Evolutionary conservation across 306 rosid genomes (phyloP).

Genomic region (Rosa rugosa): DNA sequence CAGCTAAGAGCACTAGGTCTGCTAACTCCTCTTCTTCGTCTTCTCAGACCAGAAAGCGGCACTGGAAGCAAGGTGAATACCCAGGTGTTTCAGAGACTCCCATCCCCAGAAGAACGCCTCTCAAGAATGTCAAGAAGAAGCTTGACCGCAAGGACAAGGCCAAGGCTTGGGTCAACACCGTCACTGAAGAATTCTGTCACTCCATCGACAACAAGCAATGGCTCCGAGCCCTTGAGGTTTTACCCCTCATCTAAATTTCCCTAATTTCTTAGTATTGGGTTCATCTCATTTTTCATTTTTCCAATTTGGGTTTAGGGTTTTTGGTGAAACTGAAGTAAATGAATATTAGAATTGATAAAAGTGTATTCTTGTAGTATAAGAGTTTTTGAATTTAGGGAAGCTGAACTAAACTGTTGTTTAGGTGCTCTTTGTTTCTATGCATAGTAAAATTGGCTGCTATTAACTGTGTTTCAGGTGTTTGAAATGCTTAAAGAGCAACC

Average conservation of each 20-base stretch:
- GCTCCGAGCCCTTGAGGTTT: constrained; percentile 93
- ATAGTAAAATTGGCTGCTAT: constrained; percentile 10
- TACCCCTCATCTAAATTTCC: constrained; percentile 16
- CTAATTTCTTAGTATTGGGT: background rate
- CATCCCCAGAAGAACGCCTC: constrained; percentile 45
- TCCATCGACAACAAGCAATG: constrained; percentile 75
- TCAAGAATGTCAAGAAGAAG: constrained; percentile 81
- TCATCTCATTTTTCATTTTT: too few relatives aligned
- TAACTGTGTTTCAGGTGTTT: constrained; percentile 56
- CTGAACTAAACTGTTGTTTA: too few relatives aligned
- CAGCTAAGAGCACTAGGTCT: constrained; percentile 33
- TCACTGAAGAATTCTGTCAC: constrained; percentile 77
- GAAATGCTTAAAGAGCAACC: constrained; percentile 91
- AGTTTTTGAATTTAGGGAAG: background rate
- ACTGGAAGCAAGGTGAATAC: constrained; percentile 84
- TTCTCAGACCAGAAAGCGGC: constrained; percentile 50
- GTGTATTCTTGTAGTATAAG: background rate
- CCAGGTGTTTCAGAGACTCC: constrained; percentile 61
- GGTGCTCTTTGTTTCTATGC: background rate
- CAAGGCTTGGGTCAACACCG: constrained; percentile 91
- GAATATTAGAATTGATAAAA: background rate
- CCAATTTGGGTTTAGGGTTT: background rate
- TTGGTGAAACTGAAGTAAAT: background rate
- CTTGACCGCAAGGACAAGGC: constrained; percentile 65
- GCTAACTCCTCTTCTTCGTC: constrained; percentile 28